phyloP scores from a whole-genome alignment of 805 yeast species.

The Novakomyces olei region DNA sequence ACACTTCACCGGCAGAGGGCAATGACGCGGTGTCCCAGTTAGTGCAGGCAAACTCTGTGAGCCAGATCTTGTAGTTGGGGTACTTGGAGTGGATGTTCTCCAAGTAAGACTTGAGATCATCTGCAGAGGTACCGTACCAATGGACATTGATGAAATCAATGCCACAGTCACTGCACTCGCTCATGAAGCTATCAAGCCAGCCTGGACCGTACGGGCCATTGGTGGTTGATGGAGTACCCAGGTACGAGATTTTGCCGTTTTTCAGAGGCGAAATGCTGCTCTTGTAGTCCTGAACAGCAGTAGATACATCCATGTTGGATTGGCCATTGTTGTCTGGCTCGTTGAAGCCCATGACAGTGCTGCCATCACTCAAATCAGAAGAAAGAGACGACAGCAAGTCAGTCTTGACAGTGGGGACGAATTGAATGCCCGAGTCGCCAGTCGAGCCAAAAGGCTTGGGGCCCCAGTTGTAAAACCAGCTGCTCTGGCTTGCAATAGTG shows the following conservation, averaged over 20 bases:
- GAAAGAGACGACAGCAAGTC: not conserved
- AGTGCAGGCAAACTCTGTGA: slow-evolving; percentile 4
- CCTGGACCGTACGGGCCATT: too few species aligned
- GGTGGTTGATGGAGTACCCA: too few species aligned
- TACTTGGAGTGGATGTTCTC: not conserved
- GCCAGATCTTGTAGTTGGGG: not conserved
- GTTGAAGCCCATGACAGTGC: slow-evolving; percentile 2
- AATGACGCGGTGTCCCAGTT: slow-evolving; percentile 2
- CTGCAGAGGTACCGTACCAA: slow-evolving; percentile 1
- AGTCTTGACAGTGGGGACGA: not conserved
- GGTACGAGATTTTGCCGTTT: too few species aligned
- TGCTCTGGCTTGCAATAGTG: too few species aligned
- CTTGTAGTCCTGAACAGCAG: not conserved
- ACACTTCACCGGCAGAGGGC: not conserved
- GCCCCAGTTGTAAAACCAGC: slow-evolving; percentile 4
- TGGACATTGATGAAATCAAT: slow-evolving; percentile 3
- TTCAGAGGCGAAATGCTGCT: slow-evolving; percentile 3
- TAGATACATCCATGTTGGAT: not conserved
- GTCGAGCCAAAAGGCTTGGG: not conserved
- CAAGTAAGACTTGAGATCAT: not conserved
- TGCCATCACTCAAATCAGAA: not conserved
- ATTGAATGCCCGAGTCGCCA: not conserved
- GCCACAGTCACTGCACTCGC: not conserved
- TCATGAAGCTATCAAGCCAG: slow-evolving; percentile 2
- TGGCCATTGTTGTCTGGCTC: slow-evolving; percentile 3